These are phyloP conservation scores for Kwoniella botswanensis DNA, from an alignment of 768 basidiomycete species.

Conservation along the genomic window DNA sequence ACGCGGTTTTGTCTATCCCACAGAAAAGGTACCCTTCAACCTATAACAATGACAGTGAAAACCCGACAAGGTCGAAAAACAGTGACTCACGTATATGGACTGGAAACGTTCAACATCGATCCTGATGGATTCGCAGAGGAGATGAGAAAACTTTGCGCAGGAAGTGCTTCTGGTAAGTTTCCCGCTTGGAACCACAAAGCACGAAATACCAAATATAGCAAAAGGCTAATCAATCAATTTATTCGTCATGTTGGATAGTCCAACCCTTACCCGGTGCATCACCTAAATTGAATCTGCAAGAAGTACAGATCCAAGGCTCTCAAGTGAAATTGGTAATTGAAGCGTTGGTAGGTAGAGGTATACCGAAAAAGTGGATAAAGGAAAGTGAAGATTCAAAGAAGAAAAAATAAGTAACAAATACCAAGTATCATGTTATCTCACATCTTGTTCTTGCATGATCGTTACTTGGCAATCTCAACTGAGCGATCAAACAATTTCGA, in stretches of 20 bases:
- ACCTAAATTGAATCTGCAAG: constrained; percentile 60
- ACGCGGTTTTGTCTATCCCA: not conserved
- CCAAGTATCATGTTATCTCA: no score
- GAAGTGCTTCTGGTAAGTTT: constrained; percentile 72
- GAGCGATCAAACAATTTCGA: no score
- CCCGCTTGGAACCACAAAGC: not conserved
- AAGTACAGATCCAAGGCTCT: constrained; percentile 85
- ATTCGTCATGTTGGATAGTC: constrained; percentile 18
- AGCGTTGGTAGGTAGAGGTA: constrained; percentile 70
- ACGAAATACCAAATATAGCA: no score
- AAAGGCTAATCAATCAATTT: no score
- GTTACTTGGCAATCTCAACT: no score
- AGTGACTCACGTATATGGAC: constrained; percentile 75
- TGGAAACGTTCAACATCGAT: constrained; percentile 75
- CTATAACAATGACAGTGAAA: constrained; percentile 73
- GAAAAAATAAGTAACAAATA: constrained; percentile 14
- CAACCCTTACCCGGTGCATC: constrained; percentile 46
- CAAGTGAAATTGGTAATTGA: constrained; percentile 72
- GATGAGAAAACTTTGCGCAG: constrained; percentile 75
- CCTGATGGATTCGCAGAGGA: constrained; percentile 79
- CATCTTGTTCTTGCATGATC: no score
- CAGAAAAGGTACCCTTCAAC: constrained; percentile 77
- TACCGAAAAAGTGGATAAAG: constrained; percentile 83
- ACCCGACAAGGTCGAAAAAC: constrained; percentile 77
- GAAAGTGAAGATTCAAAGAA: constrained; percentile 43